phyloP scores from a whole-genome alignment of 2,329 filamentous ascomycete genomes.

The Trichoderma cornu-damae region DNA sequence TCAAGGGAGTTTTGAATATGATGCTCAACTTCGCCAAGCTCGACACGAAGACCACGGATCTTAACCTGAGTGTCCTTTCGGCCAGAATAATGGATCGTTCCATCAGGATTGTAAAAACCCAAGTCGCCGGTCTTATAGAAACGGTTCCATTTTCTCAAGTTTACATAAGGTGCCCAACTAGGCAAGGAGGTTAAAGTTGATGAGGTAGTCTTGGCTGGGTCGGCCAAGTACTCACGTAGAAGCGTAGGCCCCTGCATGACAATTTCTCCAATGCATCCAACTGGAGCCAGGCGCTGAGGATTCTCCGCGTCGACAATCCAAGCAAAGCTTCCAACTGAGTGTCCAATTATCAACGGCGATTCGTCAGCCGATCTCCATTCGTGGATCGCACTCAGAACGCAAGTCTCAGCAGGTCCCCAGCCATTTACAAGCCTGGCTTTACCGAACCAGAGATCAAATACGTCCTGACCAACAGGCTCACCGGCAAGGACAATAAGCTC shows the following conservation, averaged over 20 bases:
- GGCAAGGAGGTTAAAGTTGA: conserved; percentile 3
- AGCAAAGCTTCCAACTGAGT: conserved; percentile 5
- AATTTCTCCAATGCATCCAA: conserved; percentile 15
- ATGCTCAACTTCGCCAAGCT: conserved; percentile 16
- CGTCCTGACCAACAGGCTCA: conserved; percentile 13
- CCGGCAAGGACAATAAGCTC: conserved; percentile 18
- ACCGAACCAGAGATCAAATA: conserved; percentile 16
- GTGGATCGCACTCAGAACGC: conserved; percentile 9
- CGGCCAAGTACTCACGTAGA: conserved; percentile 16
- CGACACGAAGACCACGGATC: conserved; percentile 18
- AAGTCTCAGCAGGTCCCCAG: conserved; percentile 19
- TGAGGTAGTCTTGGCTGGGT: conserved; percentile 7
- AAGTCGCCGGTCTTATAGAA: conserved; percentile 16
- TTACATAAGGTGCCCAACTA: background rate
- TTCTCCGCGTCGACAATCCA: conserved; percentile 15
- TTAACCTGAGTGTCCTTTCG: conserved; percentile 19
- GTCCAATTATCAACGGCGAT: conserved; percentile 14
- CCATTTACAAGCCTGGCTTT: conserved; percentile 13
- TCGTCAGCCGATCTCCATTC: conserved; percentile 16
- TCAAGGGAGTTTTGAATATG: background rate
- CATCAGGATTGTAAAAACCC: conserved; percentile 9
- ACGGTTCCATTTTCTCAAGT: conserved; percentile 1
- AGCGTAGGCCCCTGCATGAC: conserved; percentile 16
- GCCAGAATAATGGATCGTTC: background rate
- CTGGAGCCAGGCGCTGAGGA: conserved; percentile 1